These are phyloP conservation scores for Cucurbitaria berberidis DNA, from an alignment of 2,329 filamentous ascomycete genomes.

Conservation along the genomic window DNA sequence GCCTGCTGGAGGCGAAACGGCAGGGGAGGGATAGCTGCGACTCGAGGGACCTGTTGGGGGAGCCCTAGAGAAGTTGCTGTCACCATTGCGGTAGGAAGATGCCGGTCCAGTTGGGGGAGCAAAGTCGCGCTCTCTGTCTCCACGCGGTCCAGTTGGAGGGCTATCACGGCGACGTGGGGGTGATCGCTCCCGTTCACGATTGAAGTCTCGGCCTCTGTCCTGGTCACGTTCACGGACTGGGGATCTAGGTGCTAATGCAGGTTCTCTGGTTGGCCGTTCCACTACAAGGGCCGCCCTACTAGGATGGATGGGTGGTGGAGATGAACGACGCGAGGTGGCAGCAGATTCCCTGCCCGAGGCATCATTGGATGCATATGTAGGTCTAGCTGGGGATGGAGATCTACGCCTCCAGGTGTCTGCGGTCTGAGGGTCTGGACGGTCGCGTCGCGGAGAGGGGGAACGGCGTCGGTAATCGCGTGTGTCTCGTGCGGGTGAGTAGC, in stretches of 20 bases:
- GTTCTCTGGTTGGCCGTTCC: slow-evolving; percentile 31
- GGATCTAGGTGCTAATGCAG: slow-evolving; percentile 42
- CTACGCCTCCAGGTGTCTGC: slow-evolving; percentile 59
- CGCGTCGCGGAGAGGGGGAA: slow-evolving; percentile 60
- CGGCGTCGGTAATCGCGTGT: slow-evolving; percentile 58
- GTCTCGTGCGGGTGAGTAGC: slow-evolving; percentile 53
- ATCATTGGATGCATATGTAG: slow-evolving; percentile 52
- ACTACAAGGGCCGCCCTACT: slow-evolving; percentile 56
- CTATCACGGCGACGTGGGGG: slow-evolving; percentile 48
- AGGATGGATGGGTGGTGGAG: slow-evolving; percentile 62
- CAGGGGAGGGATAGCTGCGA: slow-evolving; percentile 45
- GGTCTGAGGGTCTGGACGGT: slow-evolving; percentile 55
- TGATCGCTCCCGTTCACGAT: slow-evolving; percentile 39
- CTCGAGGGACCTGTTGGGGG: slow-evolving; percentile 49
- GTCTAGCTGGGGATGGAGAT: slow-evolving; percentile 58
- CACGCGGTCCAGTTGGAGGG: slow-evolving; percentile 45
- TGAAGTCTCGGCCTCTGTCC: slow-evolving; percentile 33
- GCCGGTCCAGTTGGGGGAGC: slow-evolving; percentile 48
- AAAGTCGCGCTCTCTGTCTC: slow-evolving; percentile 45
- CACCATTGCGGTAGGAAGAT: slow-evolving; percentile 46
- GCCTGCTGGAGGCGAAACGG: slow-evolving; percentile 50
- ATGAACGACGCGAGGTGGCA: slow-evolving; percentile 66
- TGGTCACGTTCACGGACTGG: slow-evolving; percentile 46
- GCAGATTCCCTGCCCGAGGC: slow-evolving; percentile 62
- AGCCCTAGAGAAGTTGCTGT: slow-evolving; percentile 42